These are phyloP conservation scores for Nothophoma quercina DNA, from an alignment of 2,329 filamentous ascomycete species.

Conservation along the genomic window DNA sequence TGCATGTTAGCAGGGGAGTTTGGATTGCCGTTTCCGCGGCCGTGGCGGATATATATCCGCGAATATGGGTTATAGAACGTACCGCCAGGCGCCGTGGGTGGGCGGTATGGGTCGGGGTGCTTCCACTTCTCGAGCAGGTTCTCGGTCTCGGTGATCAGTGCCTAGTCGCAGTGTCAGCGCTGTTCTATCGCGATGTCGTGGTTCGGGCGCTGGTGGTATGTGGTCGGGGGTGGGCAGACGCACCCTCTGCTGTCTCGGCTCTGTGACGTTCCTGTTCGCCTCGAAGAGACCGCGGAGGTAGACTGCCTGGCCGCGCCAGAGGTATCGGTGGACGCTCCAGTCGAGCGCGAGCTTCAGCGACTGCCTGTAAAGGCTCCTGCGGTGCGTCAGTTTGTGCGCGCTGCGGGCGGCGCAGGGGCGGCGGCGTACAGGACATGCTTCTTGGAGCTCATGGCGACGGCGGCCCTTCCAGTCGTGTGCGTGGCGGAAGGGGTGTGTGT, in stretches of 20 bases:
- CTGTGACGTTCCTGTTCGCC: slow-evolving; percentile 83
- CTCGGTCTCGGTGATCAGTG: slow-evolving; percentile 85
- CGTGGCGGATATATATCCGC: slow-evolving; percentile 32
- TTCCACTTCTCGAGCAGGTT: slow-evolving; percentile 92
- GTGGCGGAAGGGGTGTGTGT: slow-evolving; percentile 20
- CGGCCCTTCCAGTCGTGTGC: slow-evolving; percentile 21
- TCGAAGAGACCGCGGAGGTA: slow-evolving; percentile 97
- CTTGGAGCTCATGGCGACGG: slow-evolving; percentile 51
- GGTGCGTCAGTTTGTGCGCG: slow-evolving; percentile 37
- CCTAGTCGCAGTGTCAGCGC: slow-evolving; percentile 60
- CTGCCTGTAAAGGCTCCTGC: slow-evolving; percentile 81
- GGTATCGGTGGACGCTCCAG: slow-evolving; percentile 90
- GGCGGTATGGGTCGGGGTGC: slow-evolving; percentile 91
- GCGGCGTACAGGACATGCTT: slow-evolving; percentile 46
- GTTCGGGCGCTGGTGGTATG: neutral
- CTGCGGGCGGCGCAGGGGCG: slow-evolving; percentile 19
- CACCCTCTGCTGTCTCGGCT: slow-evolving; percentile 88
- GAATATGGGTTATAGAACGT: slow-evolving; percentile 41
- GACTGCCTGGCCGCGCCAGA: slow-evolving; percentile 95
- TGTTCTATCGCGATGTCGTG: neutral
- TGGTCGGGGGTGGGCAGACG: slow-evolving; percentile 29
- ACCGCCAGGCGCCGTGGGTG: slow-evolving; percentile 94
- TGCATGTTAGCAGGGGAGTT: slow-evolving; percentile 29
- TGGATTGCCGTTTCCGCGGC: slow-evolving; percentile 30
- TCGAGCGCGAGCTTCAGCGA: slow-evolving; percentile 92